Percentiles rank a stretch among this genome's conserved stretches.
Evolutionary conservation across 495 filamentous ascomycete genomes (phyloP).

Genomic region (Arthonia radiata): DNA sequence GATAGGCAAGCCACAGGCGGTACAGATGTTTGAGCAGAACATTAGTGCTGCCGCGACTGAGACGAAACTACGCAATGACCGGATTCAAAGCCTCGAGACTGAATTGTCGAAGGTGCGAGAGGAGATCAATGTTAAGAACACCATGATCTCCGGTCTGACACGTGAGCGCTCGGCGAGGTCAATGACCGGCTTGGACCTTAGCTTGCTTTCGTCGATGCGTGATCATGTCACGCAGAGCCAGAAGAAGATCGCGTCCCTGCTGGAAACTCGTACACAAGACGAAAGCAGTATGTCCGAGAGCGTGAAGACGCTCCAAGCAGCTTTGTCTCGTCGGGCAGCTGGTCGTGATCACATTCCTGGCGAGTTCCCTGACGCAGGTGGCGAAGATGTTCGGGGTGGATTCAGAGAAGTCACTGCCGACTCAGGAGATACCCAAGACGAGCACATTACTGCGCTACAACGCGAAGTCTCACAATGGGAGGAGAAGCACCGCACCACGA

Average conservation of each 20-base stretch:
- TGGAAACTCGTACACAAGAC: conserved; percentile 40
- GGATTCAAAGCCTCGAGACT: conserved; percentile 66
- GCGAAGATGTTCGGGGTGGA: neutral
- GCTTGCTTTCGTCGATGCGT: conserved; percentile 63
- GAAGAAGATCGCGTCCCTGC: conserved; percentile 46
- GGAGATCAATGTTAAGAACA: conserved; percentile 89
- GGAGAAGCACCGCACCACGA: conserved; percentile 39
- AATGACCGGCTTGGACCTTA: conserved; percentile 73
- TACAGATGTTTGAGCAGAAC: conserved; percentile 84
- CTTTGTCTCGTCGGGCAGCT: conserved; percentile 4
- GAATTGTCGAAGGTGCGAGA: conserved; percentile 66
- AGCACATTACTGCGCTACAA: conserved; percentile 48
- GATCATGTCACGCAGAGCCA: conserved; percentile 74
- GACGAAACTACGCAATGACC: conserved; percentile 61
- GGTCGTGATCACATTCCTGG: conserved; percentile 7
- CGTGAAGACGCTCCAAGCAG: conserved; percentile 37
- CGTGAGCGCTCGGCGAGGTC: conserved; percentile 69
- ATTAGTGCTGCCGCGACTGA: conserved; percentile 85
- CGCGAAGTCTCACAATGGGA: conserved; percentile 52
- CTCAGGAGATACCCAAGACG: conserved; percentile 16
- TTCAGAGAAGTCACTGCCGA: neutral
- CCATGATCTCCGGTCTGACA: conserved; percentile 81
- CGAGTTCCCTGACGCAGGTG: conserved; percentile 4
- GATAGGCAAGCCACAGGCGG: conserved; percentile 50
- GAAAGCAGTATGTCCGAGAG: conserved; percentile 50